Base-by-base conservation (phyloP, 768 basidiomycete genomes). In the Plicaturopsis crispa region DNA sequence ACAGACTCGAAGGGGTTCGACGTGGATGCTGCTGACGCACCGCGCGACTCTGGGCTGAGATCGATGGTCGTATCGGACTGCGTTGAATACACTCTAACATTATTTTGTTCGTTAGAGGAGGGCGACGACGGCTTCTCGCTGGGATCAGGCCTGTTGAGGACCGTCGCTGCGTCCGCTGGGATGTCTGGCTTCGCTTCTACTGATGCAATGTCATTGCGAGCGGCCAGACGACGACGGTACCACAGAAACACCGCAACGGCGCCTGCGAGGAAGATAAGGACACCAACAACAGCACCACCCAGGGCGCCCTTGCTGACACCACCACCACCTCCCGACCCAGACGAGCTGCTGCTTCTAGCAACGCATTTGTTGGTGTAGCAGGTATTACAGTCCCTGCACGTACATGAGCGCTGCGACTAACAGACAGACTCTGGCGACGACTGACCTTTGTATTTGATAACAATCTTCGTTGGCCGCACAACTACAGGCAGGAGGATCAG, bases 121-220 rank as follows among this genome's bases (percentile, higher is more conserved):
- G 59, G 52, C 21, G 48, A 50, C 5, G 52, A 42, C 5, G 67
- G 55, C 53, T 84, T 85, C 62, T 84, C 84, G 37, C 62, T 79
- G 21, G 86, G 86, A 57, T 89, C 83, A n/a, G 85, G 84, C 30
- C 86, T 69, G 55, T 78, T 84, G 42, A 89, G 78, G 23, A 89
- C 87, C 7, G 78, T 75, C 48, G 74, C 80, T 14, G 87, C 85
- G 16, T 81, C 62, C 2, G 84, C 86, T 24, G 84, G 85, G 14
- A 75, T 58, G 49, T 89, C 85, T 36, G 62, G 55, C 47, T 72
- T 72, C 39, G 62, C 50, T 41, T 76, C 73, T 12, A 42, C 52
- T 16, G 53, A 39, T 13, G 59, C 55, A 17, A 49, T 39, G 23
- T 52, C 40, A 39, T 56, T 63, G 44, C 65, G 66, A 12, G 69